Evolutionary conservation across 2,329 filamentous ascomycete species (phyloP).

Genomic region (Mycocentrospora acerina): DNA sequence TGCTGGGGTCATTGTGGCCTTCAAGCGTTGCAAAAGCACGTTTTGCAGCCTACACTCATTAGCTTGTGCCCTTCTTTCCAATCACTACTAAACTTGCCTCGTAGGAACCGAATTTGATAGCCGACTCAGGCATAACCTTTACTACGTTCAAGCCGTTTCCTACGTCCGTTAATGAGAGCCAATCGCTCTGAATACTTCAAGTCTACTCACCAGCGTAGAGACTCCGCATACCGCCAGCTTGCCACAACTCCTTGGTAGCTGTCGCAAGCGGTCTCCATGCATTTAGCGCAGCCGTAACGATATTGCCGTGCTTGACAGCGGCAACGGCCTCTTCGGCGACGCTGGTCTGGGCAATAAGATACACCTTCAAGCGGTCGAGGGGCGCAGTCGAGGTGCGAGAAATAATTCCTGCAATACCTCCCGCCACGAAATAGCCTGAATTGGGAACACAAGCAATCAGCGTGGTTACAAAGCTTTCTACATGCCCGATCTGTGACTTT

Average conservation of each 20-base stretch:
- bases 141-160: constrained; percentile 95
- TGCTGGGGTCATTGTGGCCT: constrained; percentile 78
- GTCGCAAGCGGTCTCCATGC: constrained; percentile 69
- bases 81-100: constrained; percentile 56
- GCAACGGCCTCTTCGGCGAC: constrained; percentile 60
- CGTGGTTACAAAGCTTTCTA: constrained; percentile 45
- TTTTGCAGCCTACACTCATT: constrained; percentile 68
- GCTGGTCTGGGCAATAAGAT: constrained; percentile 87
- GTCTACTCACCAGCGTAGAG: constrained; percentile 79
- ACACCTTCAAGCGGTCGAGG: constrained; percentile 95
- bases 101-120: constrained; percentile 97
- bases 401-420: constrained; percentile 89
- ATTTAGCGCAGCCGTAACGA: constrained; percentile 64
- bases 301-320: constrained; percentile 70
- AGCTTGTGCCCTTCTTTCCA: constrained; percentile 6
- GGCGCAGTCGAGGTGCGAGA: constrained; percentile 95
- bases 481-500: constrained; percentile 29
- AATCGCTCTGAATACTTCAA: background rate
- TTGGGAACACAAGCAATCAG: constrained; percentile 68
- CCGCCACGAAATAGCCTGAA: constrained; percentile 97
- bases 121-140: constrained; percentile 98
- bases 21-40: constrained; percentile 81
- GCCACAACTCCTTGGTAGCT: constrained; percentile 78
- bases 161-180: constrained; percentile 43
- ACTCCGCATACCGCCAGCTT: constrained; percentile 80